phyloP scores from a whole-genome alignment of 768 basidiomycete species.

The Agrocybe chaxingu region DNA sequence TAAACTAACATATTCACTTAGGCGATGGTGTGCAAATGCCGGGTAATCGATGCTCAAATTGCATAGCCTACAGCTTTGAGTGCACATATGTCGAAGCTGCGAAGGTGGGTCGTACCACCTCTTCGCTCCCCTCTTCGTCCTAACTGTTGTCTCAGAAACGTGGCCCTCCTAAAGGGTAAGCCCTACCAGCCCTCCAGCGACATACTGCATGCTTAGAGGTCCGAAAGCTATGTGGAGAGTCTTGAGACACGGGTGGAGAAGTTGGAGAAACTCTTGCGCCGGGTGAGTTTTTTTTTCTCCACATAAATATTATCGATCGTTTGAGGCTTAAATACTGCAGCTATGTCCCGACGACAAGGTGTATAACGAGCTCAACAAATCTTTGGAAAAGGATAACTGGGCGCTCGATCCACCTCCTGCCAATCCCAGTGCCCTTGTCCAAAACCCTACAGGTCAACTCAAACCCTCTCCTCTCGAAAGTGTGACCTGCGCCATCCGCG shows the following conservation, averaged over 20 bases:
- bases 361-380: slow-evolving; percentile 49
- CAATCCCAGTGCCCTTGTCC: slow-evolving; percentile 19
- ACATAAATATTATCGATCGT: background rate
- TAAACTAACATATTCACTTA: slow-evolving; percentile 17
- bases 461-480: slow-evolving; percentile 30
- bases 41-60: slow-evolving; percentile 65
- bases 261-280: slow-evolving; percentile 54
- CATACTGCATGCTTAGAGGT: background rate
- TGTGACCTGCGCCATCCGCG: slow-evolving; percentile 11
- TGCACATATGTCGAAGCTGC: slow-evolving; percentile 72
- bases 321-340: slow-evolving; percentile 28
- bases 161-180: slow-evolving; percentile 61
- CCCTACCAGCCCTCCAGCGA: background rate
- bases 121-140: slow-evolving; percentile 5
- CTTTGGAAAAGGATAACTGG: slow-evolving; percentile 22
- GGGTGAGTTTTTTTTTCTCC: slow-evolving; percentile 22
- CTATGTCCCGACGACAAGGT: slow-evolving; percentile 65
- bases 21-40: slow-evolving; percentile 75
- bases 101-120: slow-evolving; percentile 42
- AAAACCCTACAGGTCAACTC: slow-evolving; percentile 22
- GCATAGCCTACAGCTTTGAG: slow-evolving; percentile 56
- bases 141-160: slow-evolving; percentile 36
- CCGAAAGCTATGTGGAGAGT: slow-evolving; percentile 53
- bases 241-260: slow-evolving; percentile 59
- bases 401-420: slow-evolving; percentile 16